phyloP scores from a whole-genome alignment of 192 early-diverging fungal genomes.

The Entomortierella lignicola region DNA sequence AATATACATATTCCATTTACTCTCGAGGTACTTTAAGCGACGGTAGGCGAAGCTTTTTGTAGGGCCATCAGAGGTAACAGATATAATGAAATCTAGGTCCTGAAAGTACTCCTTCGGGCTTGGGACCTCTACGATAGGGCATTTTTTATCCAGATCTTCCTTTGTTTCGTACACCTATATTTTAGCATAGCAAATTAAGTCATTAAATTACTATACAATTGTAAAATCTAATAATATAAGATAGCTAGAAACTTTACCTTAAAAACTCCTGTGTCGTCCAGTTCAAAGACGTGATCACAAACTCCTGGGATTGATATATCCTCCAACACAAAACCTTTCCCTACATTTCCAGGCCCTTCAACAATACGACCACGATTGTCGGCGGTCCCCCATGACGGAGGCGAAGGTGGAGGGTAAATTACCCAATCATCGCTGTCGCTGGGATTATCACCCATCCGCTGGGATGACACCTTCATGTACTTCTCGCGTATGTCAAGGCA shows the following conservation, averaged over 20 bases:
- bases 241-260: constrained; percentile 53
- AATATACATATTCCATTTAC: constrained; percentile 93
- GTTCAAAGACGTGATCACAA: constrained; percentile 54
- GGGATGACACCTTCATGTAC: constrained; percentile 82
- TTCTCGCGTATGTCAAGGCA: constrained; percentile 86
- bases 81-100: constrained; percentile 85
- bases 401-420: constrained; percentile 88
- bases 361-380: constrained; percentile 28
- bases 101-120: constrained; percentile 85
- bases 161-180: constrained; percentile 19
- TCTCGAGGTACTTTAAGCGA: constrained; percentile 89
- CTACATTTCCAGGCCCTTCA: constrained; percentile 50
- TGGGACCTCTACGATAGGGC: constrained; percentile 67
- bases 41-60: constrained; percentile 93
- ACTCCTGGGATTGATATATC: constrained; percentile 55
- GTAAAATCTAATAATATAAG: no score
- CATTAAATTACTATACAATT: neutral
- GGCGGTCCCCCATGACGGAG: constrained; percentile 70
- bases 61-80: constrained; percentile 86
- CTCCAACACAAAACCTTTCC: constrained; percentile 57
- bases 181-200: neutral
- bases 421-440: constrained; percentile 81
- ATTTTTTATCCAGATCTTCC: constrained; percentile 23
- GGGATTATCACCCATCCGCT: constrained; percentile 85
- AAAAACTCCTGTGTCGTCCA: constrained; percentile 73